Evolutionary conservation across 139 green algal species (phyloP).

Genomic region (Picochlorum sp.): DNA sequence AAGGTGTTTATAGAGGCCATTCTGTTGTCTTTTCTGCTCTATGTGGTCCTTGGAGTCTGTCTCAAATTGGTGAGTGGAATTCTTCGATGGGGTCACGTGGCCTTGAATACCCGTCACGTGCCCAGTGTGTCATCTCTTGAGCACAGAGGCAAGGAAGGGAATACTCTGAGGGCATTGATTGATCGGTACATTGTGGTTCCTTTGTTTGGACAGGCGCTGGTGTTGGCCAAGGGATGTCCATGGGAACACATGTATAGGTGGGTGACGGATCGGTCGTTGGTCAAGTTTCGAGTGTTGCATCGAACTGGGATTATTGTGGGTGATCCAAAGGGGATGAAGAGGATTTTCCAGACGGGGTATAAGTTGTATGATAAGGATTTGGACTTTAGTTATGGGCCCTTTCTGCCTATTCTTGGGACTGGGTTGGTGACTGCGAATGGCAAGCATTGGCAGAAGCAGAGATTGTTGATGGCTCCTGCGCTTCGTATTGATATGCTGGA

Average conservation of each 20-base stretch:
- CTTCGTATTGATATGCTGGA: constrained; percentile 87
- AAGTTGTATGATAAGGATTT: constrained; percentile 76
- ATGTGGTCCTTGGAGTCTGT: too few species aligned
- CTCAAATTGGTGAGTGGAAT: neutral
- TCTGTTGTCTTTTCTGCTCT: too few species aligned
- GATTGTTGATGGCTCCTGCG: constrained; percentile 71
- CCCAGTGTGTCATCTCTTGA: too few species aligned
- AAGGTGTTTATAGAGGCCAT: too few species aligned
- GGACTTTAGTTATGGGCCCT: constrained; percentile 73
- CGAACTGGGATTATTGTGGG: constrained; percentile 57
- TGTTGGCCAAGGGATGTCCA: constrained; percentile 26
- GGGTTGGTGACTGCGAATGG: constrained; percentile 88
- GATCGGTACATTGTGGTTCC: too few species aligned
- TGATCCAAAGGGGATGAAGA: constrained; percentile 59
- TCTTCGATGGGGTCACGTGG: neutral
- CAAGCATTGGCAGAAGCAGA: constrained; percentile 81
- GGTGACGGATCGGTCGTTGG: constrained; percentile 34
- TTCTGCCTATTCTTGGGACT: constrained; percentile 85
- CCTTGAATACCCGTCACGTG: neutral
- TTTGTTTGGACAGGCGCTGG: constrained; percentile 28
- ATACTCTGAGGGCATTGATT: constrained; percentile 11
- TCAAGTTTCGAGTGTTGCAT: constrained; percentile 55
- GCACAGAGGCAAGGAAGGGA: neutral
- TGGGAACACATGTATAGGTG: constrained; percentile 74
- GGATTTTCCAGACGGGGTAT: constrained; percentile 65